phyloP scores from a whole-genome alignment of 108 stramenopile genomes.

The Discostella stelligeroides region DNA sequence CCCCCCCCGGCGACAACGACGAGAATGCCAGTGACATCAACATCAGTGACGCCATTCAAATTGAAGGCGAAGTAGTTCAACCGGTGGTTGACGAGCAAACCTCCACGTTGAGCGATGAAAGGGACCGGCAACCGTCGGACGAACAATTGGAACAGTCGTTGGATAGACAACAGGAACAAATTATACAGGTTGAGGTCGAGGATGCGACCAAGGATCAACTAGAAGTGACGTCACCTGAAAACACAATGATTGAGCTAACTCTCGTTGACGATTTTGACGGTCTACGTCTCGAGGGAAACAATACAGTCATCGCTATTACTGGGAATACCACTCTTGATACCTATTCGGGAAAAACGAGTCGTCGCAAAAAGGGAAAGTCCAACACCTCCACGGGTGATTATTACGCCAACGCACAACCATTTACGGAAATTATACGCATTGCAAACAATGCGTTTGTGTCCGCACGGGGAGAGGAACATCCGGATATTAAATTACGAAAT shows the following conservation, averaged over 20 bases:
- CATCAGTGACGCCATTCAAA: background rate
- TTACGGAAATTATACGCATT: conserved; percentile 10
- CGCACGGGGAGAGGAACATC: conserved; percentile 34
- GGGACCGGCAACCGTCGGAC: background rate
- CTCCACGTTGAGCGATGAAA: background rate
- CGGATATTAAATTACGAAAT: conserved; percentile 48
- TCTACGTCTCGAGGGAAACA: conserved; percentile 5
- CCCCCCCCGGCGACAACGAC: too few relatives aligned
- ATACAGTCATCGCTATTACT: background rate
- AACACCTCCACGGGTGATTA: conserved; percentile 7
- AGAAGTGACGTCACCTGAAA: background rate
- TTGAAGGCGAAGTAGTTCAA: conserved; percentile 15
- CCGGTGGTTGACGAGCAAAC: background rate
- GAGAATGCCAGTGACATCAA: background rate
- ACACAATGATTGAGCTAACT: conserved; percentile 35
- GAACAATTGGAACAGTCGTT: background rate
- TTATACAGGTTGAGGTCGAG: conserved; percentile 2
- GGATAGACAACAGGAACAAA: background rate
- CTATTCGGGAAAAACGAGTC: conserved; percentile 21
- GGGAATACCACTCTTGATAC: conserved; percentile 14
- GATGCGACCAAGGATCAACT: background rate
- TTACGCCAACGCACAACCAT: conserved; percentile 24
- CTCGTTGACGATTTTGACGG: conserved; percentile 41
- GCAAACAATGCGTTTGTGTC: background rate
- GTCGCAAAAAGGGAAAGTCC: conserved; percentile 10